These are phyloP conservation scores for Grigorovia yakushimaensis DNA, from an alignment of 805 yeast genomes.

Conservation along the genomic window DNA sequence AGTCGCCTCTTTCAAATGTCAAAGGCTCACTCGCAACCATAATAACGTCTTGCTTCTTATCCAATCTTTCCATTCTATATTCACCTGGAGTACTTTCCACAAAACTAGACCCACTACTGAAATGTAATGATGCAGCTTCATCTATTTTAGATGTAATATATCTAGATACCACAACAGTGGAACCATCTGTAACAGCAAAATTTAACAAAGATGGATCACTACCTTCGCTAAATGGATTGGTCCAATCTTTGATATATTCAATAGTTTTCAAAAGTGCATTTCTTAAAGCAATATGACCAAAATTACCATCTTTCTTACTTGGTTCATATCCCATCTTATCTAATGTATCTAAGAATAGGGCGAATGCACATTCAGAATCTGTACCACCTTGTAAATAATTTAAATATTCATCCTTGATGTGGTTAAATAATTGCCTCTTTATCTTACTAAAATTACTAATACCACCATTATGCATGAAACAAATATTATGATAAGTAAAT, in stretches of 20 bases:
- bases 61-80: constrained; percentile 87
- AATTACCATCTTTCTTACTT: constrained; percentile 32
- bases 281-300: constrained; percentile 50
- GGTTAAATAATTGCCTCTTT: constrained; percentile 62
- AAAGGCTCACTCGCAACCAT: constrained; percentile 95
- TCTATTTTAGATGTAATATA: constrained; percentile 83
- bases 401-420: constrained; percentile 73
- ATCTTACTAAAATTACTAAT: constrained; percentile 63
- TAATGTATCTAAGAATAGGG: constrained; percentile 70
- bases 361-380: constrained; percentile 93
- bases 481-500: constrained; percentile 71
- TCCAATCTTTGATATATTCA: constrained; percentile 70
- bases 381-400: constrained; percentile 83
- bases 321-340: constrained; percentile 73
- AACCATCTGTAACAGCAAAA: constrained; percentile 93
- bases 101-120: constrained; percentile 87
- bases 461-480: constrained; percentile 98
- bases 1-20: constrained; percentile 92
- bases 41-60: constrained; percentile 88
- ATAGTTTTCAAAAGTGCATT: constrained; percentile 66
- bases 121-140: constrained; percentile 94
- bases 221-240: constrained; percentile 40
- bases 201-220: constrained; percentile 76
- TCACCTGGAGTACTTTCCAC: constrained; percentile 86
- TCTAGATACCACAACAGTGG: constrained; percentile 73